These are phyloP conservation scores for Didymellaceae sp. DNA, from an alignment of 2,329 filamentous ascomycete genomes.

Conservation along the genomic window DNA sequence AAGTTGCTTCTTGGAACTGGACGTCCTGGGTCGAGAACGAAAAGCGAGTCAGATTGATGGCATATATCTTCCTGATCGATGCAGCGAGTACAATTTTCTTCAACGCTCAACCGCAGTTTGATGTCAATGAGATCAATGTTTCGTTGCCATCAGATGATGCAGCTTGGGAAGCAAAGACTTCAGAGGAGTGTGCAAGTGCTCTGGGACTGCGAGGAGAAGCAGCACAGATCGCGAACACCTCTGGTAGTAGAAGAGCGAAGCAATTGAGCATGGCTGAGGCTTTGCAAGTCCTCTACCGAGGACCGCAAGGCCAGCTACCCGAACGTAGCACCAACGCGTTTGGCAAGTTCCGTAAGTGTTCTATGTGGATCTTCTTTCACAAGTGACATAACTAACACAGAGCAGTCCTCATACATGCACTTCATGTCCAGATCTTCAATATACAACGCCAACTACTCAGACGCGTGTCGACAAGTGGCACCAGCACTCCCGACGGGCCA, in stretches of 20 bases:
- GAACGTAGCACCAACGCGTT: constrained; percentile 73
- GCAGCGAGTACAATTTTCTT: constrained; percentile 73
- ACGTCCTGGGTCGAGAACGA: constrained; percentile 73
- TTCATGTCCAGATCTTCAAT: constrained; percentile 68
- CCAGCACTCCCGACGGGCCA: constrained; percentile 62
- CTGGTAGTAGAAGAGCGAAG: constrained; percentile 67
- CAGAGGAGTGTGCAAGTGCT: constrained; percentile 67
- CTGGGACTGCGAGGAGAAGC: constrained; percentile 67
- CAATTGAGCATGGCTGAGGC: constrained; percentile 70
- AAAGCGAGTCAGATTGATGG: constrained; percentile 69
- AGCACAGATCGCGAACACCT: constrained; percentile 64
- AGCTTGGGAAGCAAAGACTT: constrained; percentile 71
- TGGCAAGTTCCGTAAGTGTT: constrained; percentile 65
- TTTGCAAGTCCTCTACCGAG: constrained; percentile 66
- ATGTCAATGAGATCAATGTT: constrained; percentile 68
- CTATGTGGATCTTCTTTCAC: not conserved
- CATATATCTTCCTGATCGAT: constrained; percentile 69
- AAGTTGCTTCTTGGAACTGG: constrained; percentile 68
- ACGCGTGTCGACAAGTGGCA: constrained; percentile 50
- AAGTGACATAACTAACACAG: constrained; percentile 14
- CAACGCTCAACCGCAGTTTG: constrained; percentile 69
- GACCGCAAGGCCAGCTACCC: constrained; percentile 64
- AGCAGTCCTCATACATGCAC: constrained; percentile 69
- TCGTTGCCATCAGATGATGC: constrained; percentile 77
- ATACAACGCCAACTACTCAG: constrained; percentile 54